Evolutionary conservation across 108 stramenopile genomes (phyloP), one percentile per base, ranked within the genome.

Genomic region (Craspedostauros australis): DNA sequence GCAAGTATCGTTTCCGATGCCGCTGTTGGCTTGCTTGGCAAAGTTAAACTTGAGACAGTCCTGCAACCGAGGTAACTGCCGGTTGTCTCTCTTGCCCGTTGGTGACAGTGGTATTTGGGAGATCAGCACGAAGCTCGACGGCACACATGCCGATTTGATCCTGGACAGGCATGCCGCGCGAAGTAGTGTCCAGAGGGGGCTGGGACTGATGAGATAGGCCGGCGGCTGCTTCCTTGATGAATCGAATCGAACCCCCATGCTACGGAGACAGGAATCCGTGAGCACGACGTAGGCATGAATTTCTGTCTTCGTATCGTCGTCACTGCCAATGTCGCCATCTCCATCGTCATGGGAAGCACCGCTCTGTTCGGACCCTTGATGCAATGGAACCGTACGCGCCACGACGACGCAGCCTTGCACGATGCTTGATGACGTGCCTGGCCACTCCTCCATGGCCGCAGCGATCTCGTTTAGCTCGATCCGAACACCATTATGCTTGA

Each of bases 391-490:
- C n/a, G n/a, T n/a, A n/a, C n/a, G n/a, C n/a, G n/a, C n/a, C n/a
- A n/a, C n/a, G n/a, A n/a, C n/a, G n/a, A n/a, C n/a, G n/a, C n/a
- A n/a, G n/a, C n/a, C n/a, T n/a, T n/a, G n/a, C n/a, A n/a, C n/a
- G n/a, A n/a, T n/a, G n/a, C n/a, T n/a, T n/a, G n/a, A n/a, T n/a
- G n/a, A n/a, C n/a, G n/a, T n/a, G n/a, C n/a, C n/a, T n/a, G n/a
- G n/a, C n/a, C n/a, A n/a, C n/a, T 77, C 80, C 23, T 76, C 53
- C 14, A 87, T 19, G 7, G 90, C 70, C 37, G 47, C 33, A 57
- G 87, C 90, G 41, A 91, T 82, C 72, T 87, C 90, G 1, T 75
- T 74, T 11, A 91, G 66, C 54, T 91, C 90, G 15, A 91, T 54
- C 5, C 90, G 70, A 14, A 91, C 68, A 7, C 90, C 90, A 54